Conservation (phyloP, 164 flowering plant genomes). For the Tinospora cordifolia region DNA sequence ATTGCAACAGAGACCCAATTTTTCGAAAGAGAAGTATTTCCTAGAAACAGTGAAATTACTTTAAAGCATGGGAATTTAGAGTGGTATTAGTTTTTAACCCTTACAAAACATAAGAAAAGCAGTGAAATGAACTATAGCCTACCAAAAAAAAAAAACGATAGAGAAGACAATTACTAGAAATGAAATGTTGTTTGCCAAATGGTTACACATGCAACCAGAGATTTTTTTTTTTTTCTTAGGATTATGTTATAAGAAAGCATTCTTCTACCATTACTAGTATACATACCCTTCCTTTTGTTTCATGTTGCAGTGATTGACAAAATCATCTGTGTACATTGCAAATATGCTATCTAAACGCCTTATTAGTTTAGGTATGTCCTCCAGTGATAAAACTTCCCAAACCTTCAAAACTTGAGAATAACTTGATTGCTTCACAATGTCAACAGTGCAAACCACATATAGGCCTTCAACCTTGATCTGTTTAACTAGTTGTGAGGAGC, state of each 20-base stretch:
- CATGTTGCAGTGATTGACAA: slow-evolving; percentile 43
- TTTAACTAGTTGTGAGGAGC: slow-evolving; percentile 38
- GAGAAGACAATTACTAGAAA: no score
- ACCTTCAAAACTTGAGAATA: slow-evolving; percentile 6
- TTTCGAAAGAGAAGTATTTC: not conserved
- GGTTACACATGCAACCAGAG: no score
- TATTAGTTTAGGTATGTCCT: slow-evolving; percentile 42
- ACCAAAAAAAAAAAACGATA: no score
- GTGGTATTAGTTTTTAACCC: not conserved
- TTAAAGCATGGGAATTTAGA: not conserved
- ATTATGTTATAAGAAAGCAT: no score
- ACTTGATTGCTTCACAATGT: slow-evolving; percentile 1
- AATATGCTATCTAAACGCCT: slow-evolving; percentile 48
- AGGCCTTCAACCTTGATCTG: slow-evolving; percentile 46
- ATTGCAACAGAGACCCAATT: not conserved
- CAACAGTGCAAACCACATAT: slow-evolving; percentile 36
- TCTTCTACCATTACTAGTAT: no score
- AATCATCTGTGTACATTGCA: slow-evolving; percentile 40
- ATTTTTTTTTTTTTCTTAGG: no score
- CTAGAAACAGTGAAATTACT: not conserved
- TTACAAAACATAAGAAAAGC: no score
- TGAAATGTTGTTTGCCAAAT: not conserved
- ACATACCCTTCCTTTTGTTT: slow-evolving; percentile 54
- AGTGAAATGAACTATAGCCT: no score
- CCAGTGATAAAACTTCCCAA: slow-evolving; percentile 36